A percentile compares a stretch with the other conserved stretches of the same genome.
Evolutionary conservation across 768 basidiomycete species (phyloP).

Genomic region (Zangia roseola): DNA sequence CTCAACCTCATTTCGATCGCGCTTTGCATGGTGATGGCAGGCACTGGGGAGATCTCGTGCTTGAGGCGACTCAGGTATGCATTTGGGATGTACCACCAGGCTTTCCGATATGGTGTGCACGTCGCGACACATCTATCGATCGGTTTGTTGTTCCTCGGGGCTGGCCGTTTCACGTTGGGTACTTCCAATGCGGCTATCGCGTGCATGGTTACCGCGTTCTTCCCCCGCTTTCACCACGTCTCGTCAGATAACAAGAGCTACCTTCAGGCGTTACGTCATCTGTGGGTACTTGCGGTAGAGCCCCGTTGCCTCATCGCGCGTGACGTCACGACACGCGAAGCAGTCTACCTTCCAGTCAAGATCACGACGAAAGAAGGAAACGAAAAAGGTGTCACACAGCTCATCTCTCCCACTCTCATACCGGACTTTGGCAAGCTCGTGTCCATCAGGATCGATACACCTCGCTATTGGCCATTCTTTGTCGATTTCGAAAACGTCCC

Average conservation of each 20-base stretch:
- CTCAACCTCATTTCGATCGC: constrained; percentile 85
- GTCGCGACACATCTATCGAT: constrained; percentile 88
- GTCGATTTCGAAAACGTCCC: constrained; percentile 71
- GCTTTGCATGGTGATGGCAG: constrained; percentile 93
- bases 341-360: constrained; percentile 91
- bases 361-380: constrained; percentile 72
- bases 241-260: constrained; percentile 89
- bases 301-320: constrained; percentile 89
- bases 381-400: constrained; percentile 62
- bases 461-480: constrained; percentile 93
- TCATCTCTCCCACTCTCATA: constrained; percentile 91
- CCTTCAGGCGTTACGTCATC: constrained; percentile 88
- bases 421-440: constrained; percentile 82
- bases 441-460: constrained; percentile 87
- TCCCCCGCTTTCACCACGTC: constrained; percentile 78
- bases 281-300: constrained; percentile 96
- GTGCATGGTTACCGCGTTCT: constrained; percentile 86
- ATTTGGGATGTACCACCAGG: constrained; percentile 80
- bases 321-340: constrained; percentile 88
- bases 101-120: constrained; percentile 84
- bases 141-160: constrained; percentile 90
- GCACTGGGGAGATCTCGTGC: constrained; percentile 91
- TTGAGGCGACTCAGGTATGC: constrained; percentile 83
- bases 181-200: constrained; percentile 92
- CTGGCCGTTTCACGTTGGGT: constrained; percentile 88